Evolutionary conservation across 2,329 filamentous ascomycete species (phyloP).

Genomic region (Neofusicoccum ribis): DNA sequence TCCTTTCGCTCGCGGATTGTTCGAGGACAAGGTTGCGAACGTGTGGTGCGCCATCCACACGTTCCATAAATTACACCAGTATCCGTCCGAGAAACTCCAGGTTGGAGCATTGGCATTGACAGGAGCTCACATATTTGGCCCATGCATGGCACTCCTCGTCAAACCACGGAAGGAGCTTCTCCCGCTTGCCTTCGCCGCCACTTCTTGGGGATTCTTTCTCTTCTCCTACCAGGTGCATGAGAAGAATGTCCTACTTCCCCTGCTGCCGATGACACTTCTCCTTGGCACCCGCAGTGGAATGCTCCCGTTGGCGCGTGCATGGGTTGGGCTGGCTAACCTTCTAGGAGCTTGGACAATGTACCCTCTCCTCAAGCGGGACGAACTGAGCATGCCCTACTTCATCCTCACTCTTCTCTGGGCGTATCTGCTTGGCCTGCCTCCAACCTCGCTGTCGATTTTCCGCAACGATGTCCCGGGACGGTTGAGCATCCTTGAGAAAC

Average conservation of each 20-base stretch:
- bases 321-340: conserved; percentile 95
- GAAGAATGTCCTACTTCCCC: conserved; percentile 89
- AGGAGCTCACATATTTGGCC: conserved; percentile 71
- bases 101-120: conserved; percentile 74
- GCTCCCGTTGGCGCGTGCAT: conserved; percentile 73
- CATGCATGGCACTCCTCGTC: conserved; percentile 77
- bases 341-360: conserved; percentile 92
- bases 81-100: conserved; percentile 71
- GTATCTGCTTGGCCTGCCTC: conserved; percentile 84
- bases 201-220: conserved; percentile 95
- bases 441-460: conserved; percentile 70
- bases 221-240: conserved; percentile 99
- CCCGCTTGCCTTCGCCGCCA: conserved; percentile 76
- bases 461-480: conserved; percentile 47
- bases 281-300: conserved; percentile 78
- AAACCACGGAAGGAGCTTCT: conserved; percentile 75
- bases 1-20: conserved; percentile 90
- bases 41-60: conserved; percentile 95
- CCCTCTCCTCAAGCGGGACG: conserved; percentile 82
- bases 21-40: conserved; percentile 98
- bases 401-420: conserved; percentile 87
- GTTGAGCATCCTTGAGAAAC: conserved; percentile 59
- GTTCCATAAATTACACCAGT: conserved; percentile 79
- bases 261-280: conserved; percentile 90
- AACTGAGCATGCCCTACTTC: conserved; percentile 78